Evolutionary conservation across 2,329 filamentous ascomycete genomes (phyloP), one percentile per base, ranked within the genome.

Genomic region (Magnaporthiopsis rhizophila): DNA sequence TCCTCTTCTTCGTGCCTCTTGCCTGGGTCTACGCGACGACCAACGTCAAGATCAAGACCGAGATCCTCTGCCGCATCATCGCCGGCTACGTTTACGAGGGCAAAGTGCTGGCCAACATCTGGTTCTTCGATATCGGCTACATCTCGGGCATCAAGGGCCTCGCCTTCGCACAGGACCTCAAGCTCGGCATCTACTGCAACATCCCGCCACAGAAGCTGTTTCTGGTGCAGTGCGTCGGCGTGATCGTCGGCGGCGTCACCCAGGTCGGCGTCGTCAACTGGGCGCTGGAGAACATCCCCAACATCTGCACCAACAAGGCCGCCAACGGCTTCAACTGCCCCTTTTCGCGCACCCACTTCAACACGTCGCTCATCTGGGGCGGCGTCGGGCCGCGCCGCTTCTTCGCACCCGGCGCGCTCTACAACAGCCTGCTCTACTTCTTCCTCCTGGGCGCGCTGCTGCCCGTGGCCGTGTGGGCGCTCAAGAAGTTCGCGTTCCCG

Each of bases 121-220:
- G 78, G 18, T 80, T 79, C 70, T 80, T 79, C 68, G 72, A 75
- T 24, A 69, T 80, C 5, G 77, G 75, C 3, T 76, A 73, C 2
- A 77, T 78, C 65, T 76, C 78, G 53, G 69, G 73, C 9, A 75
- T 76, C 18, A 78, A 81, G 65, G 79, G 76, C 0, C 73, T 81
- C 21, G 79, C 76, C 56, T 82, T 81, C 64, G 74, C 75, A 1
- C 75, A 78, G 66, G 81, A 83, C 67, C 75, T 82, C 75, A 83
- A 83, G 70, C 71, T 83, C 50, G 81, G 76, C 1, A 80, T 81
- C 65, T 82, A 83, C 69, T 71, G 81, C 64, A 82, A 83, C 68
- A 78, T 83, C 58, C 77, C 80, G 0, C 79, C 78, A 0, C 74
- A 76, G 5, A 79, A 77, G 13, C 73, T 80, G 3, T 83, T 83